Evolutionary conservation across 331 rosid genomes (phyloP), one percentile per base, ranked within the genome.

Genomic region (Rhamnella rubrinervis): DNA sequence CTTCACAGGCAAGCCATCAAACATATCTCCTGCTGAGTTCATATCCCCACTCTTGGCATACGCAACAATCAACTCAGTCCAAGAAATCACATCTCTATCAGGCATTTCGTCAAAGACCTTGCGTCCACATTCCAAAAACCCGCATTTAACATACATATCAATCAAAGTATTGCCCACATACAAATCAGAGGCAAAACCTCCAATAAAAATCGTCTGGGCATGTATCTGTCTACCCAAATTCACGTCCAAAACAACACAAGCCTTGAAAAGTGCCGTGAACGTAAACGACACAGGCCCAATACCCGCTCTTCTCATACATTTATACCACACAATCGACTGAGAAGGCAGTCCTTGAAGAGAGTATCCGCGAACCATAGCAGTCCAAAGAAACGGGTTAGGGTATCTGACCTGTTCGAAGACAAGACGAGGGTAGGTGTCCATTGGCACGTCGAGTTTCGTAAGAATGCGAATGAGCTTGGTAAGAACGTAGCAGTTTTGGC

Each of bases 41-140:
- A 78, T 71, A 63, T 78, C 78, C 72, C 83, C 81, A 49, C 26
- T 44, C 63, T 64, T 78, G 11, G 81, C 74, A 72, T 75, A 78
- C 6, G 78, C 76, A n/a, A 75, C 83, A 31, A 78, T 78, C 65
- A 82, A 21, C 78, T 71, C 78, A 11, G 86, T 82, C 86, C 83
- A 82, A 38, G 86, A 75, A 53, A 82, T 71, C 37, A 78, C 75
- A 75, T 82, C 86, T 60, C 76, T 78, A 17, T 71, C 76, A 59
- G 77, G 71, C 86, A 82, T 82, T 78, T 82, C 87, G 63, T 83
- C 84, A 18, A 83, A 80, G 67, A 83, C 77, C 72, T 70, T 83
- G 55, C 87, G 85, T 56, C 65, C 86, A 41, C 73, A 78, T 1
- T 52, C 73, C 68, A 78, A 67, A n/a, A 31, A 17, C 73, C 81